Evolutionary conservation across 225 moss, liverwort and hornwort species (phyloP).

Genomic region (Physcomitrellopsis africana): DNA sequence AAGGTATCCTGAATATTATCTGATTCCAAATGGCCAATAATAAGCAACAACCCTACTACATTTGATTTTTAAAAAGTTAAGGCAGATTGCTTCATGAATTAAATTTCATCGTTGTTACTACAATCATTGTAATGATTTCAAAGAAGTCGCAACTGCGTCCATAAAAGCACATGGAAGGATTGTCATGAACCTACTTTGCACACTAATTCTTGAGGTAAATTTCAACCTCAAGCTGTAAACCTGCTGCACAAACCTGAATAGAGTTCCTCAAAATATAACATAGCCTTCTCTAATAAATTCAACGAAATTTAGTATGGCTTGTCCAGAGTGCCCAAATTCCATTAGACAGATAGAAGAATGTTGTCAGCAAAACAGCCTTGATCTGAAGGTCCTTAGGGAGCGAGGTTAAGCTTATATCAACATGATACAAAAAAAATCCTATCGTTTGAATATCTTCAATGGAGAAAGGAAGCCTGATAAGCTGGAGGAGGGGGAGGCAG

Average conservation of each 20-base stretch:
- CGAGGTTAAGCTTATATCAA: slow-evolving; percentile 36
- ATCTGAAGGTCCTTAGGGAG: slow-evolving; percentile 26
- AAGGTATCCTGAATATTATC: too few species aligned
- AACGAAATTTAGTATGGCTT: slow-evolving; percentile 47
- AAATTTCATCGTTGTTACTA: slow-evolving; percentile 37
- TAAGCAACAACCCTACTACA: background rate
- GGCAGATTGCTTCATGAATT: slow-evolving; percentile 29
- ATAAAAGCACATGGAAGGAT: slow-evolving; percentile 20
- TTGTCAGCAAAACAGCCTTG: slow-evolving; percentile 41
- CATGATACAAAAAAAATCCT: slow-evolving; percentile 39
- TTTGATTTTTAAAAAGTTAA: slow-evolving; percentile 22
- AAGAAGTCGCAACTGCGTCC: slow-evolving; percentile 26
- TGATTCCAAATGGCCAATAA: too few species aligned
- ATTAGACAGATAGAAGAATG: slow-evolving; percentile 40
- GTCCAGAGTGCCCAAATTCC: slow-evolving; percentile 42
- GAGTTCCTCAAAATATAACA: slow-evolving; percentile 36
- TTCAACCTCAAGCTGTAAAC: slow-evolving; percentile 28
- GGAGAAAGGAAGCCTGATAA: slow-evolving; percentile 98
- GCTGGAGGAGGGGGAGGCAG: slow-evolving; percentile 99
- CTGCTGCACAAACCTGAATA: slow-evolving; percentile 29
- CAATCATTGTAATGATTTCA: slow-evolving; percentile 30
- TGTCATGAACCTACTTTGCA: slow-evolving; percentile 41
- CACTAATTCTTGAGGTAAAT: slow-evolving; percentile 30
- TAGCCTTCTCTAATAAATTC: slow-evolving; percentile 26
- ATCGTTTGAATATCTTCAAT: slow-evolving; percentile 50